Evolutionary conservation across 495 filamentous ascomycete species (phyloP).

Genomic region (Xylaria flabelliformis): DNA sequence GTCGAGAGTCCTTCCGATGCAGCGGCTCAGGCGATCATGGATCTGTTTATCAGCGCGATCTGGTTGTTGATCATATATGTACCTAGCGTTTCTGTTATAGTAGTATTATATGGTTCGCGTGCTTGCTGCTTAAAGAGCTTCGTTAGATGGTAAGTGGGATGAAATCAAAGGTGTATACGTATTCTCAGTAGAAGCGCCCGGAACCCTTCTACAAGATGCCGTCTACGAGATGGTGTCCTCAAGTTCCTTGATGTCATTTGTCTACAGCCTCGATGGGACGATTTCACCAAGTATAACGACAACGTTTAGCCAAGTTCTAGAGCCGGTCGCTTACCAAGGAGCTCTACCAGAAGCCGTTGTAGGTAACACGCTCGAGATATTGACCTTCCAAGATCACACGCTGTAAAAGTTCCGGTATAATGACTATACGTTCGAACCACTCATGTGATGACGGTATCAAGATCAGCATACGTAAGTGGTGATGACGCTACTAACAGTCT

Average conservation of each 20-base stretch:
- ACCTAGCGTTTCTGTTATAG: not conserved
- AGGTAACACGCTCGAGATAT: too few relatives aligned
- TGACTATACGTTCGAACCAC: too few relatives aligned
- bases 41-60: not conserved
- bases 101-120: not conserved
- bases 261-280: not conserved
- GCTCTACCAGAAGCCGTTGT: too few relatives aligned
- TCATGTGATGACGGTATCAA: too few relatives aligned
- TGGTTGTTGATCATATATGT: constrained; percentile 16
- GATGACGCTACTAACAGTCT: not conserved
- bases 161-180: not conserved
- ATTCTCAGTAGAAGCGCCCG: not conserved
- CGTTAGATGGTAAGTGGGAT: not conserved
- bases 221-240: not conserved
- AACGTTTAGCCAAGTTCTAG: too few relatives aligned
- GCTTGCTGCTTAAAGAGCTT: not conserved
- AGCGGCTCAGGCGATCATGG: not conserved
- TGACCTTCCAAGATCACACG: too few relatives aligned
- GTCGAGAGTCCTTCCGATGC: constrained; percentile 2
- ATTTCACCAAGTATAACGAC: too few relatives aligned
- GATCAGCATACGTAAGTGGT: not conserved
- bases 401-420: too few relatives aligned
- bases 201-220: not conserved
- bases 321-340: too few relatives aligned
- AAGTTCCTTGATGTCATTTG: not conserved